Evolutionary conservation across 2,329 filamentous ascomycete species (phyloP).

Genomic region (Capronia americana): DNA sequence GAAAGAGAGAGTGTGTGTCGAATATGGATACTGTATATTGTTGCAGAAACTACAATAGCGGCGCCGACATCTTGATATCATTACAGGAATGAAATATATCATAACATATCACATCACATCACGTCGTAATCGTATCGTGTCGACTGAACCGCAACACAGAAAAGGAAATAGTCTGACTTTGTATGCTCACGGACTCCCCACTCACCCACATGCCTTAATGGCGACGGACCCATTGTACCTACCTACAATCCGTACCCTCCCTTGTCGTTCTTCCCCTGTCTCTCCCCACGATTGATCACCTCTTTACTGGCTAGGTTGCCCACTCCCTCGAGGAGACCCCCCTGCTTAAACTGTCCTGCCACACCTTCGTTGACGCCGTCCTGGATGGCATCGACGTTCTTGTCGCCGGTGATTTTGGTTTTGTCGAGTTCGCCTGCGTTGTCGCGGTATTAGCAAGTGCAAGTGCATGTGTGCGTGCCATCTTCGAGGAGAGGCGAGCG

Average conservation of each 20-base stretch:
- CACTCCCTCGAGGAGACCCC: conserved; percentile 58
- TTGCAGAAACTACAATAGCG: neutral
- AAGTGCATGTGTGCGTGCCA: neutral
- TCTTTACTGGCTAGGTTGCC: conserved; percentile 42
- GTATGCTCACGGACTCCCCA: too few relatives aligned
- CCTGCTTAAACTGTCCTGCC: conserved; percentile 69
- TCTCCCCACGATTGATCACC: conserved; percentile 40
- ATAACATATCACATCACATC: neutral
- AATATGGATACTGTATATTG: neutral
- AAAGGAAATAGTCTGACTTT: too few relatives aligned
- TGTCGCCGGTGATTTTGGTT: conserved; percentile 71
- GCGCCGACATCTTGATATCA: neutral
- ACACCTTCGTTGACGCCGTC: conserved; percentile 70
- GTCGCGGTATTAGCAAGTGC: neutral
- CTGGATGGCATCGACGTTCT: conserved; percentile 72
- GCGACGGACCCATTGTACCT: too few relatives aligned
- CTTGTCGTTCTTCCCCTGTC: conserved; percentile 60
- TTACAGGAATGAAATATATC: neutral
- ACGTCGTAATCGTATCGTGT: neutral
- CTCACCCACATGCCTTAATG: too few relatives aligned
- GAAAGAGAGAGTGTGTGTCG: too few relatives aligned
- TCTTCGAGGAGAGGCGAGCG: too few relatives aligned
- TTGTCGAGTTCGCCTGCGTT: conserved; percentile 69
- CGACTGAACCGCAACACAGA: neutral
- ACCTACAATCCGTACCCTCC: conserved; percentile 44